Percentiles rank a stretch among this genome's conserved stretches.
phyloP scores from a whole-genome alignment of 306 rosid species.

The Lablab purpureus region DNA sequence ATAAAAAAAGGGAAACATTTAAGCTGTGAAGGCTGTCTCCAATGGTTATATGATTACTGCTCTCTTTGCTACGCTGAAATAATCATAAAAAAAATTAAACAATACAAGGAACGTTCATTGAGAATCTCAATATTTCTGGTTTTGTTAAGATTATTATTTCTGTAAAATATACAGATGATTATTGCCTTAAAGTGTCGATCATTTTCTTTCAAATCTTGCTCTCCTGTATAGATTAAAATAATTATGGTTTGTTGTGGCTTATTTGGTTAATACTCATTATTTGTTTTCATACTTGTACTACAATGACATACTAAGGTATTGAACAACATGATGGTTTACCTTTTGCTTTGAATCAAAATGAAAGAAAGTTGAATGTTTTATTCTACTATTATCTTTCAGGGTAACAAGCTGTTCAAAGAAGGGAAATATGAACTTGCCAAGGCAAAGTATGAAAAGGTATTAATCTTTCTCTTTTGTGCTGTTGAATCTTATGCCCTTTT shows the following conservation, averaged over 20 bases:
- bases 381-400: conserved; percentile 63
- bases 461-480: conserved; percentile 23
- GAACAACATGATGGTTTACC: conserved; percentile 14
- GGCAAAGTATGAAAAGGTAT: conserved; percentile 98
- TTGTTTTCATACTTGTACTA: conserved; percentile 35
- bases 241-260: conserved; percentile 9
- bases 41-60: background rate
- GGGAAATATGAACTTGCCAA: conserved; percentile 94
- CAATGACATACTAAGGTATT: background rate
- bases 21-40: background rate
- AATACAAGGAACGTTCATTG: background rate
- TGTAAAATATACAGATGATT: conserved; percentile 1
- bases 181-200: conserved; percentile 4
- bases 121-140: background rate
- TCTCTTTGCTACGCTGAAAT: background rate
- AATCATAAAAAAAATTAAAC: background rate
- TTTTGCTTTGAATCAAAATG: conserved; percentile 11
- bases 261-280: conserved; percentile 25
- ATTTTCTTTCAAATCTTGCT: conserved; percentile 14
- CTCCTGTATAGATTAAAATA: background rate
- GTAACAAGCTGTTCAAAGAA: conserved; percentile 97
- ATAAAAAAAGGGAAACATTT: background rate
- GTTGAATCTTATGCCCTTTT: background rate
- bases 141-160: background rate
- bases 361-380: conserved; percentile 34